Conservation (phyloP, 1,284 basidiomycete species). For the Tilletia caries region DNA sequence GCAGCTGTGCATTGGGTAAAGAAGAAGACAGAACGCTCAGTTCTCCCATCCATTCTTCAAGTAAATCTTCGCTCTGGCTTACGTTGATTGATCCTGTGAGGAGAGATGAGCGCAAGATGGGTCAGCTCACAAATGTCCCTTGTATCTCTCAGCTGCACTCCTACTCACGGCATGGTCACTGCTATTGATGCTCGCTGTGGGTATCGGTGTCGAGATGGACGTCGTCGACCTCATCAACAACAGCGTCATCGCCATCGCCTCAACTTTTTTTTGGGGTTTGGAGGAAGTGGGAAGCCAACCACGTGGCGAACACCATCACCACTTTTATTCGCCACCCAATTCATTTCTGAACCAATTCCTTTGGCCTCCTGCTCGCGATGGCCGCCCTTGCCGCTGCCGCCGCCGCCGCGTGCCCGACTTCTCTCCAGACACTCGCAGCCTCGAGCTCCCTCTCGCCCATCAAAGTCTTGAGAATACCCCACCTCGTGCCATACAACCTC, state of each 20-base stretch:
- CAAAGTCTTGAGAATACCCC: conserved; percentile 29
- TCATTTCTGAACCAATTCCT: not conserved
- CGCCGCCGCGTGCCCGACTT: conserved; percentile 1
- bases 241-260: too few relatives aligned
- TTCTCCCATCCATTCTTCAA: too few relatives aligned
- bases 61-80: too few relatives aligned
- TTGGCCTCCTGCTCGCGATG: not conserved
- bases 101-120: too few relatives aligned
- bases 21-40: not conserved
- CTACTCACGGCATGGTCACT: conserved; percentile 9
- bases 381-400: not conserved
- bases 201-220: not conserved
- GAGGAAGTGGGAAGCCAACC: too few relatives aligned
- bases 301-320: conserved; percentile 14
- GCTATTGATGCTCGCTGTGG: not conserved
- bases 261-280: conserved; percentile 27
- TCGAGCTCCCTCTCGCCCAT: not conserved
- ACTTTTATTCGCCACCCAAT: not conserved
- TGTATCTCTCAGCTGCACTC: not conserved
- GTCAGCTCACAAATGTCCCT: too few relatives aligned
- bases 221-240: not conserved
- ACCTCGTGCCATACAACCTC: conserved; percentile 43
- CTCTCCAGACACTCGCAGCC: not conserved
- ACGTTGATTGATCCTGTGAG: conserved; percentile 26
- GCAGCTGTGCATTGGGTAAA: conserved; percentile 25